phyloP scores from a whole-genome alignment of 306 rosid genomes.

The Arachis stenosperma region DNA sequence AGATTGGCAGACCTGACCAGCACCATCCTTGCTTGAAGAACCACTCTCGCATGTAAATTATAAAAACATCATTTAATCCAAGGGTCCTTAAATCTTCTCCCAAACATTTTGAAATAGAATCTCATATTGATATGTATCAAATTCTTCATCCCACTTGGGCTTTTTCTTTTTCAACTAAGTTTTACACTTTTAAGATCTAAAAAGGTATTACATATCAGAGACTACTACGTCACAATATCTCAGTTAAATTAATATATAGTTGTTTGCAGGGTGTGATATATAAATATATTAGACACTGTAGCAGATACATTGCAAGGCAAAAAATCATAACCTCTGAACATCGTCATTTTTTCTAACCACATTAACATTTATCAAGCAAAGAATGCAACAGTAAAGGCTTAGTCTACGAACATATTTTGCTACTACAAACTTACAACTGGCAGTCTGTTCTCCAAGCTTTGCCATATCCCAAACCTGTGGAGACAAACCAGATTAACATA shows the following conservation, averaged over 20 bases:
- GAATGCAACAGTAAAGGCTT: neutral
- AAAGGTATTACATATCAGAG: neutral
- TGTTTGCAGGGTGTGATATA: neutral
- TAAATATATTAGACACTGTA: conserved; percentile 11
- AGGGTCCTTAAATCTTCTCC: neutral
- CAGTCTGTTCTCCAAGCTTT: conserved; percentile 81
- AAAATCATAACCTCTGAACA: neutral
- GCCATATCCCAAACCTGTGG: conserved; percentile 96
- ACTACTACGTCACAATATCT: conserved; percentile 11
- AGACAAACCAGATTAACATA: conserved; percentile 40
- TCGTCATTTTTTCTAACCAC: conserved; percentile 10
- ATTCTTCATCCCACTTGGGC: conserved; percentile 11
- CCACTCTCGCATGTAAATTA: neutral
- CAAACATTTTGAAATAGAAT: neutral
- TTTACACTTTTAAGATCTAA: conserved; percentile 1
- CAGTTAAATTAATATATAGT: neutral
- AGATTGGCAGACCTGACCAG: neutral
- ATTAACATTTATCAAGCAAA: conserved; percentile 14
- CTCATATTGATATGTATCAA: neutral
- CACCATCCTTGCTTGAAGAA: neutral
- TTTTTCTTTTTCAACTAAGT: neutral
- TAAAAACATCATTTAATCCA: neutral
- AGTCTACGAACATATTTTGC: conserved; percentile 26
- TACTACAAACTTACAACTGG: conserved; percentile 62
- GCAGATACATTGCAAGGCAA: neutral